These are phyloP conservation scores for Prunus mume DNA, from an alignment of 306 rosid species.

Conservation along the genomic window DNA sequence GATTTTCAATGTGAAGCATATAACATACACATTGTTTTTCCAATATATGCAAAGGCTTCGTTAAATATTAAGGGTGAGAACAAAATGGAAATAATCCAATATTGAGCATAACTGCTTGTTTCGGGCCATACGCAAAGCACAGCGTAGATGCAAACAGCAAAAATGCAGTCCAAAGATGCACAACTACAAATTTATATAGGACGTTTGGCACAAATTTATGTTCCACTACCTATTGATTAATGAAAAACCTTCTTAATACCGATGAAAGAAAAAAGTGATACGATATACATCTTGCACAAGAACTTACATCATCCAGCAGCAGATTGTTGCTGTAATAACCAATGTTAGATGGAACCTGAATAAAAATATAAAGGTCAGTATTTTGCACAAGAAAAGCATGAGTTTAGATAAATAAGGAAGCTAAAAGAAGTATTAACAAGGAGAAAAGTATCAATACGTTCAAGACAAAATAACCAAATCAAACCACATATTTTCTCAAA, in stretches of 20 bases:
- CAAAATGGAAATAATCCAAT: not conserved
- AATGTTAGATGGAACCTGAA: constrained; percentile 73
- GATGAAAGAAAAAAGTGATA: not conserved
- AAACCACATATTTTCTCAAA: not conserved
- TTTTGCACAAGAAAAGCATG: constrained; percentile 6
- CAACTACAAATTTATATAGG: not conserved
- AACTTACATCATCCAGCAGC: constrained; percentile 96
- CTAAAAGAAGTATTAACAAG: not conserved
- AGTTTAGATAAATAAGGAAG: not conserved
- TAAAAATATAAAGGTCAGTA: constrained; percentile 22
- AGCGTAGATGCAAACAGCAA: not conserved
- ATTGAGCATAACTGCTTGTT: not conserved
- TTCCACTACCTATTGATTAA: not conserved
- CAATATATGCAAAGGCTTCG: not conserved
- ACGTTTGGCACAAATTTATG: no score
- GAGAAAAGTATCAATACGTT: not conserved
- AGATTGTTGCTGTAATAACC: constrained; percentile 76
- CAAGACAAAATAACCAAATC: not conserved
- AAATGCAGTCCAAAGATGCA: not conserved
- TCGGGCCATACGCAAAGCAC: not conserved
- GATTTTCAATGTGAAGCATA: not conserved
- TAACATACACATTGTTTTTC: not conserved
- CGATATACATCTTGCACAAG: constrained; percentile 5
- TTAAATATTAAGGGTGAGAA: not conserved
- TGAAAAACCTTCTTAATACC: not conserved